Base-by-base conservation (phyloP, 2,329 filamentous ascomycete genomes). In the Aquanectria penicillioides region DNA sequence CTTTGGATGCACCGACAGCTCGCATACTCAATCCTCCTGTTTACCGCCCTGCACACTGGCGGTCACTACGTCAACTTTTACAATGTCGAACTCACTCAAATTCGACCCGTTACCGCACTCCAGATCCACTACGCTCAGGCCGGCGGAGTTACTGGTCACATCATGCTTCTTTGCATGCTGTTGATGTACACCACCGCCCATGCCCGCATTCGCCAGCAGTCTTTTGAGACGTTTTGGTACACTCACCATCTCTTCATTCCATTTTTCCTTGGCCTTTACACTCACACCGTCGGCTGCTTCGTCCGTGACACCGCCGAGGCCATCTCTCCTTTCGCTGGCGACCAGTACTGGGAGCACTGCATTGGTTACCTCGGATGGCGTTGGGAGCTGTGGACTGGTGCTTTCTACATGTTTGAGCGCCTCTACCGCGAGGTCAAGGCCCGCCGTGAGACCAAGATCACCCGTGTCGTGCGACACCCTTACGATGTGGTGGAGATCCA, bases 141-240 rank as follows among this genome's bases (percentile, higher is more conserved):
- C 46, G 94, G 93, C 70, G 95, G 95, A 61, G 91, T 98, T 62
- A 99, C 95, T 2, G 95, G 95, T 6, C 95, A 99, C 77, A 86
- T 97, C 62, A 99, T 99, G 95, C 86, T 98, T 22, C 83, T 99
- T n/a, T 98, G 94, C 84, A 99, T 99, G 95, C 81, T 99, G 63
- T 80, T 99, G 63, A 99, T 99, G 84, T 99, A 97, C 79, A 99
- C 95, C 2, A 97, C 94, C 0, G 91, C 95, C 3, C 95, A 99
- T 73, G 86, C 90, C 69, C 91, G 92, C 66, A 98, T 99, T 65
- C 91, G 95, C 52, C 94, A 98, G 74, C 95, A 99, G 74, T 97
- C 93, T 0, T 99, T 94, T 73, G 95, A 99, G 79, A 96, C 94
- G 0, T 99, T 99, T 75, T 99, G 95, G 95, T 99, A 99, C 78